Evolutionary conservation across 1,284 basidiomycete species (phyloP), one percentile per base, ranked within the genome.

Genomic region (Trichosporon sp.): DNA sequence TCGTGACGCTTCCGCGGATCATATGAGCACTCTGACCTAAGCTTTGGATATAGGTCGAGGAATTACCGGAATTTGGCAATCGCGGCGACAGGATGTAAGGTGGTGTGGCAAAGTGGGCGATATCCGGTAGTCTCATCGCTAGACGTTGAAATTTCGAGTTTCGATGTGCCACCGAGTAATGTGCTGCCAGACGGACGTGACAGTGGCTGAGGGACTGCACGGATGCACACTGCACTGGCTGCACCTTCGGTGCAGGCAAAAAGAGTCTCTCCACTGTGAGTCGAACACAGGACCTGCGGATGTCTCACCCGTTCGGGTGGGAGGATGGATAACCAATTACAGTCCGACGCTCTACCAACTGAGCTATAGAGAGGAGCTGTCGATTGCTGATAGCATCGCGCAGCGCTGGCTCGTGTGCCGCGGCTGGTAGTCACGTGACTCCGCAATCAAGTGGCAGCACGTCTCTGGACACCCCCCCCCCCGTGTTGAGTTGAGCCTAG

Each of bases 301-400:
- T 52, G 25, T 27, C 46, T 52, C 46, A 52, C 46, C 46, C 46
- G 10, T 4, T 52, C 25, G 46, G 46, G 46, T 52, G 46, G 46
- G 23, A 52, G 46, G 46, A 52, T 52, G 44, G 23, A 21, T 21
- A 33, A 60, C 46, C 59, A 46, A 37, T 60, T 60, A 60, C 59
- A 60, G 59, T 60, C 59, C 58, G 58, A 36, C 58, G 58, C 58
- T 59, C 58, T 59, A 59, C 58, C 58, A 59, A 59, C 58, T 59
- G 59, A 60, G 59, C 59, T 60, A 60, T 60, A 49, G 59, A 60
- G 59, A 60, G 59, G 19, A 10, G n/a, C 21, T 9, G 8, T 14
- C 14, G 8, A 5, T 32, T 9, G 9, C 25, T 16, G 16, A 4
- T 36, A 13, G 9, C 11, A 10, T 3, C 3, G 16, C 25, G 10